Evolutionary conservation across 148 eudicot species (phyloP), one percentile per base, ranked within the genome.

Genomic region (Beta vulgaris): DNA sequence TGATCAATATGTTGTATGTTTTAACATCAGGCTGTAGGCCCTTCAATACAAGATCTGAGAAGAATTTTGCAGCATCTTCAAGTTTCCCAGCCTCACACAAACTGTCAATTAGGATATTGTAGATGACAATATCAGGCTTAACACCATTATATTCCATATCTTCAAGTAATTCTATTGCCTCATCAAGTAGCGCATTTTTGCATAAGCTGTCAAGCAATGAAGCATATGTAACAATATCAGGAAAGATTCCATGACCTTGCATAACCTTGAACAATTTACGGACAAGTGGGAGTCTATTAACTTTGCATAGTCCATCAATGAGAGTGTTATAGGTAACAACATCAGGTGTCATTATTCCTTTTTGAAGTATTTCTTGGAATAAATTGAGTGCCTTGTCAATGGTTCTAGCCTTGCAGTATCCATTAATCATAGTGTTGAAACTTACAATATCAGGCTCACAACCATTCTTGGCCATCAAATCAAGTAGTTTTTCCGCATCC

Each of bases 191-290:
- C 21, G 35, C 42, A 55, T n/a, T 48, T 70, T 72, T 71, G 65
- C 81, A 78, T 32, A 72, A 35, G 0, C 75, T 75, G 35, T 61
- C 62, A 2, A 77, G 1, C 68, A 77, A 62, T 15, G 75, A 34
- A 60, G 23, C 35, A 44, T 78, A n/a, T n/a, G n/a, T n/a, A n/a
- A n/a, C n/a, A n/a, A 29, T 10, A 40, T 71, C 25, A 9, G 76
- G 76, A 3, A 28, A 32, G 2, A 59, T 12, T 36, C 69, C 69
- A 69, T 59, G 16, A 2, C 0, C 32, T 68, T 60, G 58, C 79
- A 69, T 77, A 2, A 21, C 59, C 5, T 42, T 2, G 19, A 77
- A 60, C 31, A 69, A 1, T 29, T 58, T 43, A 6, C 53, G 46
- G 9, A 74, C 79, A 10, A 4, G 1, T 44, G 2, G 21, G 32